Evolutionary conservation across 257 asterid genomes (phyloP).

Genomic region (Fraxinus americana): DNA sequence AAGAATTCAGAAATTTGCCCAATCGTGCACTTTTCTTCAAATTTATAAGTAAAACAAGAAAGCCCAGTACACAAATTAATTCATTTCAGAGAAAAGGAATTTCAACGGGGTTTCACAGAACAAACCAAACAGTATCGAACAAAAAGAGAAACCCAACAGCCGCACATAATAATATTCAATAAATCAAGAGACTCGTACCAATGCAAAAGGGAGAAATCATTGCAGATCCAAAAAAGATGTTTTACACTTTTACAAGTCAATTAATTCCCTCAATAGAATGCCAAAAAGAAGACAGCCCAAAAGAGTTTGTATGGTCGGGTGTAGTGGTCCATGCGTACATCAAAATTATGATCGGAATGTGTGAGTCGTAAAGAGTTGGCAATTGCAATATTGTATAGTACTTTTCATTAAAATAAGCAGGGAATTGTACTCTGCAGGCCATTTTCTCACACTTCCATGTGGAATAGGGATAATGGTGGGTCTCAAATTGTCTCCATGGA

Average conservation of each 20-base stretch:
- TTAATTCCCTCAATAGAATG: conserved; percentile 24
- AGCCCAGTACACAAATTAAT: conserved; percentile 38
- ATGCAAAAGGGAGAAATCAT: conserved; percentile 11
- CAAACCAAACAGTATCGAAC: conserved; percentile 21
- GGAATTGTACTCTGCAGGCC: conserved; percentile 25
- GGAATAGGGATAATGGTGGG: conserved; percentile 53
- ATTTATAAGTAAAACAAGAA: conserved; percentile 16
- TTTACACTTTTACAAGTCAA: conserved; percentile 13
- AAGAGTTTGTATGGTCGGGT: conserved; percentile 28
- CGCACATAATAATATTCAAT: background rate
- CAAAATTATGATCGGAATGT: conserved; percentile 19
- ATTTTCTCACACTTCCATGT: conserved; percentile 51
- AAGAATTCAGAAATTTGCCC: conserved; percentile 14
- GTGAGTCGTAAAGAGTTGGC: conserved; percentile 27
- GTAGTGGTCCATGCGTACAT: conserved; percentile 38
- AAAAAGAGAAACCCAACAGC: conserved; percentile 12
- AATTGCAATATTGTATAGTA: conserved; percentile 18
- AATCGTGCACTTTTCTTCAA: conserved; percentile 27
- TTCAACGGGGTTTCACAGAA: conserved; percentile 2
- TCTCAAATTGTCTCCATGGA: conserved; percentile 47
- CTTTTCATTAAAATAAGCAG: conserved; percentile 12
- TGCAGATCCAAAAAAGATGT: conserved; percentile 40
- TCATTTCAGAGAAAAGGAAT: conserved; percentile 24
- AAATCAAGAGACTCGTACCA: conserved; percentile 5
- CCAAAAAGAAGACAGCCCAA: conserved; percentile 29